A percentile compares a stretch with the other conserved stretches of the same genome.
phyloP scores from a whole-genome alignment of 768 basidiomycete genomes.

The Mrakia gelida region DNA sequence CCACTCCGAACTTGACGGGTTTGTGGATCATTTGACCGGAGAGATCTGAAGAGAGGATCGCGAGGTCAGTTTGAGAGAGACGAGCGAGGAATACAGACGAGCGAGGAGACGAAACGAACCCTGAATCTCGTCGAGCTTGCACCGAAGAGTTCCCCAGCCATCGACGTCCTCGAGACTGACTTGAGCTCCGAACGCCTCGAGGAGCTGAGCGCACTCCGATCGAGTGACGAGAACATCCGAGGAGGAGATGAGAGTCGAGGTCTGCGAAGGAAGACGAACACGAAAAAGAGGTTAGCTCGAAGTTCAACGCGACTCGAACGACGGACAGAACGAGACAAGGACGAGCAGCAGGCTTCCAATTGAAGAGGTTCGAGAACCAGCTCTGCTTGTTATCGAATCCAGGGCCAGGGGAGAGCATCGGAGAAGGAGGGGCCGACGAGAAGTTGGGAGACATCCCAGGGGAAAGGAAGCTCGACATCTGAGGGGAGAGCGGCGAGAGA shows the following conservation, averaged over 20 bases:
- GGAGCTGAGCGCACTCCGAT: constrained; percentile 43
- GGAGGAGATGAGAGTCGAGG: constrained; percentile 15
- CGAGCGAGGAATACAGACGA: not conserved
- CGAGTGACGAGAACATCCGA: not conserved
- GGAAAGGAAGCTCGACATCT: constrained; percentile 3
- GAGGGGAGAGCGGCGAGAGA: constrained; percentile 4
- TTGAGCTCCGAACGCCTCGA: constrained; percentile 61
- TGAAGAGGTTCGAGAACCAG: constrained; percentile 19
- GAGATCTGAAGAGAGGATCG: not conserved
- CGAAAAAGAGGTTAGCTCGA: not conserved
- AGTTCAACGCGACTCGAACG: too few species aligned
- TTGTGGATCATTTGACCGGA: constrained; percentile 55
- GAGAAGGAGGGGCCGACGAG: not conserved
- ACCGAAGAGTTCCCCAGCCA: constrained; percentile 61
- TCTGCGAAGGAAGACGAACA: not conserved
- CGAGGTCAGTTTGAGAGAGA: not conserved
- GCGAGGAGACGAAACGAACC: not conserved
- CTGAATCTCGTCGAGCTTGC: constrained; percentile 61
- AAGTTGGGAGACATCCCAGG: constrained; percentile 6
- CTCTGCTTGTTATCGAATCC: constrained; percentile 13
- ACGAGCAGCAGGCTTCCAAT: constrained; percentile 20
- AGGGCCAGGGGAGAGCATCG: not conserved
- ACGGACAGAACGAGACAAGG: not conserved
- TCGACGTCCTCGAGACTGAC: constrained; percentile 54
- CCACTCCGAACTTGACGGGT: constrained; percentile 75